A percentile compares a stretch with the other conserved stretches of the same genome.
Conservation (phyloP, 1,284 basidiomycete genomes). For the Papiliotrema laurentii region DNA sequence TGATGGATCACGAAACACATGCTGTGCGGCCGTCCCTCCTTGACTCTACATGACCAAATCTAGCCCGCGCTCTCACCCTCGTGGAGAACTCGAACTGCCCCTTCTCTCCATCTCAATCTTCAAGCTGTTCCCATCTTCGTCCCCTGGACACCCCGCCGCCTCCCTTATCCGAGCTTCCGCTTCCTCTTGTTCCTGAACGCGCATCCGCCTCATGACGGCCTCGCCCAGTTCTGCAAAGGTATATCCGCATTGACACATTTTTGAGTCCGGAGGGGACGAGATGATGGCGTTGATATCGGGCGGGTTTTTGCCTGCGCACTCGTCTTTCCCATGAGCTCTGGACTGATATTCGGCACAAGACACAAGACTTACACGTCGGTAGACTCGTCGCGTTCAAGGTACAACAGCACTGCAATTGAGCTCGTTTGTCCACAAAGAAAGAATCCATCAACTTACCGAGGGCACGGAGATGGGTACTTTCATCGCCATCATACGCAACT, state of each 20-base stretch:
- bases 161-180: conserved; percentile 4
- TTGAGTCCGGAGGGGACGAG: conserved; percentile 11
- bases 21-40: no score
- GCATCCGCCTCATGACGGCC: conserved; percentile 24
- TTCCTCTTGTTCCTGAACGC: conserved; percentile 16
- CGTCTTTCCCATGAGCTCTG: not conserved
- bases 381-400: conserved; percentile 30
- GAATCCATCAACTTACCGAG: conserved; percentile 22
- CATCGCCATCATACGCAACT: conserved; percentile 37
- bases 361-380: conserved; percentile 31
- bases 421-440: not conserved
- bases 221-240: conserved; percentile 35
- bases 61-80: not conserved
- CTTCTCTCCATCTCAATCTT: conserved; percentile 9
- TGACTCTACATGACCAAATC: no score
- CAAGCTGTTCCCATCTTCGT: not conserved
- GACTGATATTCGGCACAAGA: not conserved
- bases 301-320: not conserved
- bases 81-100: conserved; percentile 4
- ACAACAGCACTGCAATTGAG: conserved; percentile 23
- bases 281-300: conserved; percentile 24
- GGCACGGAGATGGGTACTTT: conserved; percentile 36
- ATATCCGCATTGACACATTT: conserved; percentile 30
- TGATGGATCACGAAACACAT: no score
- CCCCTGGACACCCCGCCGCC: not conserved